Conservation (phyloP, 257 asterid species). For the Solanum corneliomulleri region DNA sequence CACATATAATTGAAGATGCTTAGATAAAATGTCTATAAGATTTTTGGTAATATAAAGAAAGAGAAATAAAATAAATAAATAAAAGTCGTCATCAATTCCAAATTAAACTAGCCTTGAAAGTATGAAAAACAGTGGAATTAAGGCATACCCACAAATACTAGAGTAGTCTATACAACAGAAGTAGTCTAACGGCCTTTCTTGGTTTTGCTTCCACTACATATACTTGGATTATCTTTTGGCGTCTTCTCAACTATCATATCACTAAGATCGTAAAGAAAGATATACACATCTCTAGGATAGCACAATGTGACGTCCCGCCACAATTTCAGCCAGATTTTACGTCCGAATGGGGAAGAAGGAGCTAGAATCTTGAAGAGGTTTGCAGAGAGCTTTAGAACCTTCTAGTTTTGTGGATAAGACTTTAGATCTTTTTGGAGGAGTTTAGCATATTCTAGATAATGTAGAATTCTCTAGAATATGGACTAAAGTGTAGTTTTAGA, state of each 20-base stretch:
- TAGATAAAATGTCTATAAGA: not conserved
- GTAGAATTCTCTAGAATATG: no score
- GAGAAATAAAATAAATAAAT: not conserved
- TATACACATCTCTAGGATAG: not conserved
- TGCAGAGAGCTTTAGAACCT: no score
- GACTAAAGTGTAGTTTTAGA: no score
- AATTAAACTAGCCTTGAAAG: not conserved
- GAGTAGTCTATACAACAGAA: not conserved
- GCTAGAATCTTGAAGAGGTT: no score
- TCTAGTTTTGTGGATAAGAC: no score
- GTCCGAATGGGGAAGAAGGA: no score
- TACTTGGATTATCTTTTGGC: not conserved
- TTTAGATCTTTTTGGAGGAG: no score
- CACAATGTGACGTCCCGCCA: not conserved
- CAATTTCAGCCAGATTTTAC: no score
- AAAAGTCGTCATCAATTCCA: no score
- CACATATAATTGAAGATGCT: not conserved
- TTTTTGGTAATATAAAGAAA: no score
- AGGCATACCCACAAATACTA: not conserved
- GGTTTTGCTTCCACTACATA: not conserved
- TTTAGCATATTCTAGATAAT: no score
- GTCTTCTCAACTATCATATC: not conserved
- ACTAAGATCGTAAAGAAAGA: not conserved
- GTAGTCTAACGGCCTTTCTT: not conserved
- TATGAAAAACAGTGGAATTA: no score